Base-by-base conservation (phyloP, 257 asterid species). In the Osmanthus fragrans region DNA sequence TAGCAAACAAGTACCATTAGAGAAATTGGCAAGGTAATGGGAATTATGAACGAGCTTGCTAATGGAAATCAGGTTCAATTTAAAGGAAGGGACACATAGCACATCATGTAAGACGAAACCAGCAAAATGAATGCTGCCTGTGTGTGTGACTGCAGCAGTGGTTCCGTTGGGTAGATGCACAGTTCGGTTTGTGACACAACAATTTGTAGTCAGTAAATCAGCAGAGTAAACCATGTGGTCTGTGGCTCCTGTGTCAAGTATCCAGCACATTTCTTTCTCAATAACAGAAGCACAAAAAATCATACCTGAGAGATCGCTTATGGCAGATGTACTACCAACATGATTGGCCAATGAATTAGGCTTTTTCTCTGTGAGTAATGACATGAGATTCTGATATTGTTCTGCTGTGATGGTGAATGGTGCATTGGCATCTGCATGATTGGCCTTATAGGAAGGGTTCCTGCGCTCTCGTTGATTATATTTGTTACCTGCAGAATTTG, bases 1-100 rank as follows among this genome's bases (percentile, higher is more conserved):
- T 37, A 74, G 56, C 71, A 74, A 19, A 60, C 21, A 74, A 58
- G 71, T 34, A 60, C 21, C 4, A 74, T 58, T 60, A 74, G 71
- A 34, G 37, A 74, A 71, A 10, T 6, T 23, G 37, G 37, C 37
- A 11, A 23, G 2, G 16, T 13, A 42, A 5, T 25, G 10, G 30
- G 77, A 60, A 60, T 60, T 19, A 0, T 21, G 36, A 7, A 60
- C 30, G 19, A 74, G 37, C 39, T 73, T 73, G 66, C 68, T 73
- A 27, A 73, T 25, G 27, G 27, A 25, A 25, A 25, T 25, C 1
- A 25, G 27, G 27, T 25, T 25, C 27, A 25, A 25, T 25, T 25
- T 25, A 25, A 25, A 25, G 27, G 27, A 25, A 25, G 27, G 27
- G 27, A 25, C 27, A 25, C 67, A 49, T 4, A 39, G 4, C 30